These are phyloP conservation scores for Platanus orientalis DNA, from an alignment of 164 flowering plant genomes.

Conservation along the genomic window DNA sequence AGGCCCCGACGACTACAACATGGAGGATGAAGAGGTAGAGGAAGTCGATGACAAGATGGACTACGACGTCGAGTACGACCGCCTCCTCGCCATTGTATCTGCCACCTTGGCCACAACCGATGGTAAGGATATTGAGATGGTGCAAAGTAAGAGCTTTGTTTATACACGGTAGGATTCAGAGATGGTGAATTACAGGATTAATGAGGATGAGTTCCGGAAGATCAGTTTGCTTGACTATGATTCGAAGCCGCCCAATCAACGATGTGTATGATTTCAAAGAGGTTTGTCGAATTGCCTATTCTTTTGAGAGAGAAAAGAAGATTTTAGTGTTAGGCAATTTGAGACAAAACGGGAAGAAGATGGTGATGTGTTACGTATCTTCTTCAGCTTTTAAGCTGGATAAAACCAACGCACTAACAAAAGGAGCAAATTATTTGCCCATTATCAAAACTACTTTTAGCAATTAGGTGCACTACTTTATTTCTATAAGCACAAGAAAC, in stretches of 20 bases:
- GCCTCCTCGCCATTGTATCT: slow-evolving; percentile 17
- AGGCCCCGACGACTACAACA: slow-evolving; percentile 60
- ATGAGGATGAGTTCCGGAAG: slow-evolving; percentile 95
- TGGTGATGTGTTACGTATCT: too few species aligned
- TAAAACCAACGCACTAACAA: too few species aligned
- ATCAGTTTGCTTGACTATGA: slow-evolving; percentile 75
- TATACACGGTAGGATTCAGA: slow-evolving; percentile 84
- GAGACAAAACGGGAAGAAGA: too few species aligned
- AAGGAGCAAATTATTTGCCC: too few species aligned
- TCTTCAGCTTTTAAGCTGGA: too few species aligned
- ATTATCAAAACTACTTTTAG: too few species aligned
- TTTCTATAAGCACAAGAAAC: too few species aligned
- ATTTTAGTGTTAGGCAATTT: too few species aligned
- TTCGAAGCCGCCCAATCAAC: slow-evolving; percentile 88
- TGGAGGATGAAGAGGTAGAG: slow-evolving; percentile 83
- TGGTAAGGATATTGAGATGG: slow-evolving; percentile 52
- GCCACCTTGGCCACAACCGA: slow-evolving; percentile 1
- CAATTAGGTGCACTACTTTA: too few species aligned
- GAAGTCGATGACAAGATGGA: slow-evolving; percentile 87
- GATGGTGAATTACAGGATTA: slow-evolving; percentile 74
- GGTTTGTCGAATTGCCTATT: slow-evolving; percentile 11
- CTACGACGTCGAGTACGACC: slow-evolving; percentile 82
- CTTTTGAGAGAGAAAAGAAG: neutral
- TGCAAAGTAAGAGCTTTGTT: slow-evolving; percentile 72
- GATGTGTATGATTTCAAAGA: slow-evolving; percentile 79